phyloP scores from a whole-genome alignment of 2,329 filamentous ascomycete species.

The Colletotrichum higginsianum region DNA sequence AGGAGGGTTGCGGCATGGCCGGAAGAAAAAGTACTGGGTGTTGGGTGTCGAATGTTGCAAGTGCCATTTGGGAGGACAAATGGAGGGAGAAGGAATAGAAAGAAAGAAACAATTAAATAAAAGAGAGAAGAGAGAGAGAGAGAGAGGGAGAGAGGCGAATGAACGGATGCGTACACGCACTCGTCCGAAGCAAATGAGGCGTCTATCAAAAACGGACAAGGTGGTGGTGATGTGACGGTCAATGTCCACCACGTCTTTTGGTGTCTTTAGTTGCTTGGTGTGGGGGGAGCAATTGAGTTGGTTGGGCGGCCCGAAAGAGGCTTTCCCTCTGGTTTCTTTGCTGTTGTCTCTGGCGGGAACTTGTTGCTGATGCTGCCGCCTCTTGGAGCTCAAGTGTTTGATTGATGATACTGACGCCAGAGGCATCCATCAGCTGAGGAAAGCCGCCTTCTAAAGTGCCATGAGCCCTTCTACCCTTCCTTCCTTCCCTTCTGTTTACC shows the following conservation, averaged over 20 bases:
- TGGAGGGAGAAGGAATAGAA: background rate
- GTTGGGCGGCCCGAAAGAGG: background rate
- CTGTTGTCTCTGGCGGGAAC: background rate
- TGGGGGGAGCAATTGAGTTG: no score
- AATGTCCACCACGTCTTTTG: constrained; percentile 4
- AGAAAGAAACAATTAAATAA: no score
- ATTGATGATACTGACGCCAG: background rate
- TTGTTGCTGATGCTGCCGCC: background rate
- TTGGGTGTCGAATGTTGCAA: background rate
- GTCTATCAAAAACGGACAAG: constrained; percentile 18
- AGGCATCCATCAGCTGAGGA: background rate
- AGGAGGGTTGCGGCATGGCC: background rate
- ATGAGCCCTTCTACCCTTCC: background rate
- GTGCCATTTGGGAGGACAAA: background rate
- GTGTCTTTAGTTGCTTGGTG: no score
- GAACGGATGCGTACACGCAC: constrained; percentile 9
- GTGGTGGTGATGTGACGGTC: constrained; percentile 1
- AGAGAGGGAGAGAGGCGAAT: background rate
- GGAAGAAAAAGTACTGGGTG: background rate
- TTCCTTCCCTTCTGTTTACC: no score
- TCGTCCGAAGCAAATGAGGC: background rate
- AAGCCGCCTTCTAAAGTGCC: background rate
- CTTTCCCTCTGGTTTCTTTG: background rate
- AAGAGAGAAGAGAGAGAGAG: background rate
- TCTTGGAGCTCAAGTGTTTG: background rate